Evolutionary conservation across 805 yeast genomes (phyloP).

Genomic region (Candida sithepensis): DNA sequence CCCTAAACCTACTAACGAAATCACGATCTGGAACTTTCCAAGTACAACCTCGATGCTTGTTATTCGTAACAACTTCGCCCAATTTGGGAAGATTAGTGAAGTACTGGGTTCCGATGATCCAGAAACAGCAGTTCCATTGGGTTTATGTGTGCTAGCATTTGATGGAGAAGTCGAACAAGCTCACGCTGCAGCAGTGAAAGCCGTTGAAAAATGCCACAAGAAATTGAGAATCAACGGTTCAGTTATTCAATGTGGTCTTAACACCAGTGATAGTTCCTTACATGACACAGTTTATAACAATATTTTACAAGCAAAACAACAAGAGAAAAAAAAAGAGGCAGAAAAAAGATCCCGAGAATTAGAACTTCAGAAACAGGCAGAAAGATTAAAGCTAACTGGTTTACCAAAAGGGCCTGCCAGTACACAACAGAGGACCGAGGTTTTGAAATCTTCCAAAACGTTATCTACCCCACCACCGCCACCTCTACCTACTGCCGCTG

Average conservation of each 20-base stretch:
- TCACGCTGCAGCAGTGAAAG: slow-evolving; percentile 42
- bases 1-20: slow-evolving; percentile 64
- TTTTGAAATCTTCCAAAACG: neutral
- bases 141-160: slow-evolving; percentile 62
- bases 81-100: slow-evolving; percentile 61
- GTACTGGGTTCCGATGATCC: slow-evolving; percentile 65
- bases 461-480: no score
- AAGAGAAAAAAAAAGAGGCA: slow-evolving; percentile 30
- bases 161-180: slow-evolving; percentile 54
- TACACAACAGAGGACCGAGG: neutral
- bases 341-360: slow-evolving; percentile 12
- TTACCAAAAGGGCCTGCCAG: slow-evolving; percentile 3
- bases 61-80: slow-evolving; percentile 50
- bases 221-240: slow-evolving; percentile 49
- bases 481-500: neutral
- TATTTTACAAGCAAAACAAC: slow-evolving; percentile 34
- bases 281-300: slow-evolving; percentile 31
- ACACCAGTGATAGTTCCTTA: slow-evolving; percentile 38
- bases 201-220: slow-evolving; percentile 38
- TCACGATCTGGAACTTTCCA: slow-evolving; percentile 68
- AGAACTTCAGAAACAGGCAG: slow-evolving; percentile 8
- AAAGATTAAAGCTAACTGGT: slow-evolving; percentile 11
- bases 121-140: slow-evolving; percentile 72
- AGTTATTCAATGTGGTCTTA: slow-evolving; percentile 49
- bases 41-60: slow-evolving; percentile 43